Evolutionary conservation across 139 green algal species (phyloP).

Genomic region (Auxenochlorella protothecoides): DNA sequence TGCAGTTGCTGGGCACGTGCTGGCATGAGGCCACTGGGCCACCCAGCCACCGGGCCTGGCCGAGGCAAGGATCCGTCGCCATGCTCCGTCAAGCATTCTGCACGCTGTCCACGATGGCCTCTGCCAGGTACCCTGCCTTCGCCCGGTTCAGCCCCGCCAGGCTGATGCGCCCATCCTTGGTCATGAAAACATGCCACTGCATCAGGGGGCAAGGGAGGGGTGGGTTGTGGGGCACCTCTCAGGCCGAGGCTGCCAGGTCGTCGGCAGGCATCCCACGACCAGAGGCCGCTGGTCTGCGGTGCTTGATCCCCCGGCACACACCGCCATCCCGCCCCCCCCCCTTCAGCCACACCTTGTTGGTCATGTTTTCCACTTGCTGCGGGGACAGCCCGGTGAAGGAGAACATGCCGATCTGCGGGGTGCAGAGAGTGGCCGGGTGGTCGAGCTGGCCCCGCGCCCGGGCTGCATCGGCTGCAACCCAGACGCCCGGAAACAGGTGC

Average conservation of each 20-base stretch:
- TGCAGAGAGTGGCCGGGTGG: too few species aligned
- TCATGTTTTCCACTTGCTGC: conserved; percentile 90
- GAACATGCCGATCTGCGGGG: conserved; percentile 91
- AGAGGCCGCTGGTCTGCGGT: too few species aligned
- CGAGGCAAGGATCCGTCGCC: too few species aligned
- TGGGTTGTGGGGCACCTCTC: not conserved
- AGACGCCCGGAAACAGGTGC: too few species aligned
- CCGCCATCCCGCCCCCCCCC: conserved; percentile 44
- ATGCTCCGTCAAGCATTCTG: conserved; percentile 27
- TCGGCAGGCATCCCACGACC: not conserved
- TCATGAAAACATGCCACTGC: conserved; percentile 87
- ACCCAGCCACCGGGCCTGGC: too few species aligned
- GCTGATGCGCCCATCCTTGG: conserved; percentile 89
- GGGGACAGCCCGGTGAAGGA: conserved; percentile 83
- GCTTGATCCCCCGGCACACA: not conserved
- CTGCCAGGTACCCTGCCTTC: conserved; percentile 82
- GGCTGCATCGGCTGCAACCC: too few species aligned
- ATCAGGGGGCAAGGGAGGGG: not conserved
- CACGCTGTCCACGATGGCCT: conserved; percentile 90
- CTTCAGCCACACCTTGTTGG: conserved; percentile 43
- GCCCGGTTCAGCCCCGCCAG: conserved; percentile 77
- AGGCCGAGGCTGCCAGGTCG: not conserved
- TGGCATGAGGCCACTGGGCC: too few species aligned
- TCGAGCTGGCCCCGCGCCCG: too few species aligned
- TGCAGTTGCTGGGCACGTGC: too few species aligned